Evolutionary conservation across 805 yeast species (phyloP).

Genomic region (Cyberlindnera mycetangii): DNA sequence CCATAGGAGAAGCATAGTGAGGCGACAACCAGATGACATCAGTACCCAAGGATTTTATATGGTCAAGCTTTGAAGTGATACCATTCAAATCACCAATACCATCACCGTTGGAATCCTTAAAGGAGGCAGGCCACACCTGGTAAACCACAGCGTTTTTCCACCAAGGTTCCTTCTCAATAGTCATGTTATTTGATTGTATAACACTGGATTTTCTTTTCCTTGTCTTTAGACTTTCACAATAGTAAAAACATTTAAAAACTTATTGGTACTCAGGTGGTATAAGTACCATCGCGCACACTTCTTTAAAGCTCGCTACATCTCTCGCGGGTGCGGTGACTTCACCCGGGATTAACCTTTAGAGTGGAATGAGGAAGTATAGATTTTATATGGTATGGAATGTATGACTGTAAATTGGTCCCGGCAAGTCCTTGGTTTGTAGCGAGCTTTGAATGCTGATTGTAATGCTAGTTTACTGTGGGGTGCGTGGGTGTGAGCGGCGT

Average conservation of each 20-base stretch:
- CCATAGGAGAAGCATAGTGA: conserved; percentile 55
- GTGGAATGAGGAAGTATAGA: too few species aligned
- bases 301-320: neutral
- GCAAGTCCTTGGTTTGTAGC: too few species aligned
- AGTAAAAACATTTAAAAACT: neutral
- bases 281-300: neutral
- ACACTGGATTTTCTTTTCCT: neutral
- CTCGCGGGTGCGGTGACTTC: too few species aligned
- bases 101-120: conserved; percentile 56
- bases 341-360: too few species aligned
- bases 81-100: conserved; percentile 60
- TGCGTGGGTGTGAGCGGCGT: neutral
- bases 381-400: too few species aligned
- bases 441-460: neutral
- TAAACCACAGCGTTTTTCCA: conserved; percentile 60
- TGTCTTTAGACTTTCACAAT: neutral
- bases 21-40: conserved; percentile 58
- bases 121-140: conserved; percentile 61
- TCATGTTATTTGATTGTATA: neutral
- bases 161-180: conserved; percentile 31
- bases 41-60: conserved; percentile 45
- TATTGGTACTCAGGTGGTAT: neutral
- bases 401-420: too few species aligned
- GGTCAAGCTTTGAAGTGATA: conserved; percentile 47
- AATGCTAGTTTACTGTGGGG: neutral